These are phyloP conservation scores for Metroxylon sagu DNA, from an alignment of 176 grass and related monocot genomes.

Conservation along the genomic window DNA sequence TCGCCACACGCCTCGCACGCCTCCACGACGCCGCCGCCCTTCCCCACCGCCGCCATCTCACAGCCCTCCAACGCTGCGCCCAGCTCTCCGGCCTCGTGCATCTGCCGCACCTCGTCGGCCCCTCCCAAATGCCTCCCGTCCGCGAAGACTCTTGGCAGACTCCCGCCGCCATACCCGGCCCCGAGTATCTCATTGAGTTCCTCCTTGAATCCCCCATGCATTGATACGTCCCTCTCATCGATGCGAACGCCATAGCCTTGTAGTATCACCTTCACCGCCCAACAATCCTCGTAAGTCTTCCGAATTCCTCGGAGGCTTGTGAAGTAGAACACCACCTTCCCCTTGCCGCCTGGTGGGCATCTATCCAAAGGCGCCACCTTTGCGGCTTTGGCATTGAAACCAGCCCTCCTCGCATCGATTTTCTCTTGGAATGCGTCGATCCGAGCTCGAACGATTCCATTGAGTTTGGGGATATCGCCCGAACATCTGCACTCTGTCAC, in stretches of 20 bases:
- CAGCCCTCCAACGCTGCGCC: conserved; percentile 35
- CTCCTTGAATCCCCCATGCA: conserved; percentile 84
- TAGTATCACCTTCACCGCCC: conserved; percentile 46
- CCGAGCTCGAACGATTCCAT: conserved; percentile 60
- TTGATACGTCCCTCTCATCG: conserved; percentile 85
- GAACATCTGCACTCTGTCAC: neutral
- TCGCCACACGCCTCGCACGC: conserved; percentile 75
- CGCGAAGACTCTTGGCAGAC: conserved; percentile 57
- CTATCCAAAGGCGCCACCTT: conserved; percentile 1
- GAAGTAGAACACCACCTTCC: conserved; percentile 67
- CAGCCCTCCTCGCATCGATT: conserved; percentile 53
- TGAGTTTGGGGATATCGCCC: conserved; percentile 47
- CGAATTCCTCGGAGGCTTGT: conserved; percentile 86
- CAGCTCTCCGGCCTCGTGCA: conserved; percentile 78
- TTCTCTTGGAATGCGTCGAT: conserved; percentile 65
- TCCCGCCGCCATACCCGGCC: conserved; percentile 7
- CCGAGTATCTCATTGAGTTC: conserved; percentile 49
- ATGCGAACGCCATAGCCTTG: conserved; percentile 59
- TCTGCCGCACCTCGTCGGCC: conserved; percentile 47
- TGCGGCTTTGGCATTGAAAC: neutral
- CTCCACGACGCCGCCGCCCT: conserved; percentile 2
- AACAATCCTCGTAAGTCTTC: conserved; percentile 88
- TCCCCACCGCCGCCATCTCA: conserved; percentile 30
- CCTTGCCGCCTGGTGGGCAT: conserved; percentile 23
- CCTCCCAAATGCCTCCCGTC: conserved; percentile 59